Base-by-base conservation (phyloP, 768 basidiomycete genomes). In the Lentinula raphanica region DNA sequence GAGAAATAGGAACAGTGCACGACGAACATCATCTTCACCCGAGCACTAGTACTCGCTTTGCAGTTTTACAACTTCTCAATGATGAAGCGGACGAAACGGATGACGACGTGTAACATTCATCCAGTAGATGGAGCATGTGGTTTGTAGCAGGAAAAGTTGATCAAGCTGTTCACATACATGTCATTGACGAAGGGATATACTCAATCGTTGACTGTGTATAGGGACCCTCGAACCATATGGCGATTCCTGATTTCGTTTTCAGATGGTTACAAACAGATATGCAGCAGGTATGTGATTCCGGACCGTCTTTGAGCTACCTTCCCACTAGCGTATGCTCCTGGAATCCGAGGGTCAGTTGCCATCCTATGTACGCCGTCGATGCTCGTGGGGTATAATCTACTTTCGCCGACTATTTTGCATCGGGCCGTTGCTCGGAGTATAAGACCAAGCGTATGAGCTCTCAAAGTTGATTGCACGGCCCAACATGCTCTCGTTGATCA, bases 271-370 rank as follows among this genome's bases (percentile, higher is more conserved):
- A 44, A 44, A 44, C 42, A 44, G 42, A 29, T 17, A 13, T 56
- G 66, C 56, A 29, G 60, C 60, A 40, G 63, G 62, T 28, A 55
- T 59, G 36, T 29, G 29, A 7, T 25, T 21, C 27, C 25, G 29
- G 66, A 61, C 49, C 27, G 29, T 21, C 32, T 15, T 51, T 13
- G 46, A 27, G 46, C 12, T 48, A n/a, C 29, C 8, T 17, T 31
- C 25, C 27, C 27, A 29, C 23, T 13, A 6, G 9, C 27, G 29
- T 49, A 49, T 49, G 42, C 42, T 9, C 42, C n/a, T 44, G 42
- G 19, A 44, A 44, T 25, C 19, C 15, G 28, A 50, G 23, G 21
- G 29, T 35, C 49, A 31, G 15, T 50, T 31, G 32, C 29, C 31
- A 32, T 35, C 5, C n/a, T 8, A 35, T 12, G 6, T 6, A 29